A percentile compares a stretch with the other conserved stretches of the same genome.
Conservation (phyloP, 139 green algal species). For the Nannochloris sp. region DNA sequence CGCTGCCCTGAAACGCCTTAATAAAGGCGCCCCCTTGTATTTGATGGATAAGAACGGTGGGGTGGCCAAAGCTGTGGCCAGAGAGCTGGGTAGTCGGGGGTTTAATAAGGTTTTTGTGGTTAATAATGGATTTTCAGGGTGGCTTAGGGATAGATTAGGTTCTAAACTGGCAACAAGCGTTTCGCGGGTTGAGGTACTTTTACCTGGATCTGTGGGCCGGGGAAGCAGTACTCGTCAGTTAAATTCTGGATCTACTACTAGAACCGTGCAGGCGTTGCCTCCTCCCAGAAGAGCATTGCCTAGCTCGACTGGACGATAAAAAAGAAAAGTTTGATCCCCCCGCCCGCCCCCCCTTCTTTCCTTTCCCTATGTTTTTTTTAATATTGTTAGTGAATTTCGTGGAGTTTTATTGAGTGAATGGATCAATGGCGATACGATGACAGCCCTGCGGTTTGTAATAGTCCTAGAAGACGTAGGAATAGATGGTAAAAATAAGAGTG, state of each 20-base stretch:
- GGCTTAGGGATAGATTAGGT: not conserved
- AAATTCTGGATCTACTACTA: not conserved
- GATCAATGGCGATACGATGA: too few species aligned
- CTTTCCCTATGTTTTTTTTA: too few species aligned
- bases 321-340: too few species aligned
- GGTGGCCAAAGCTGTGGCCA: conserved; percentile 54
- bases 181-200: conserved; percentile 38
- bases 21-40: conserved; percentile 53
- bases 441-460: too few species aligned
- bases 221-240: conserved; percentile 4
- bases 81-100: conserved; percentile 53
- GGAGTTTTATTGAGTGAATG: too few species aligned
- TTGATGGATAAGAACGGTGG: conserved; percentile 72
- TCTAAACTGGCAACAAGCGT: conserved; percentile 54
- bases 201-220: not conserved
- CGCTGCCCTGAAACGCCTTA: conserved; percentile 58
- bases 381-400: too few species aligned
- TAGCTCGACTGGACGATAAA: too few species aligned
- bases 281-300: not conserved
- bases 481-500: too few species aligned
- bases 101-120: conserved; percentile 57
- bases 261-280: not conserved
- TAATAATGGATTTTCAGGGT: conserved; percentile 53
- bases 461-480: too few species aligned
- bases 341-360: too few species aligned